phyloP scores from a whole-genome alignment of 2,329 filamentous ascomycete genomes.

The Rhynchosporium graminicola region DNA sequence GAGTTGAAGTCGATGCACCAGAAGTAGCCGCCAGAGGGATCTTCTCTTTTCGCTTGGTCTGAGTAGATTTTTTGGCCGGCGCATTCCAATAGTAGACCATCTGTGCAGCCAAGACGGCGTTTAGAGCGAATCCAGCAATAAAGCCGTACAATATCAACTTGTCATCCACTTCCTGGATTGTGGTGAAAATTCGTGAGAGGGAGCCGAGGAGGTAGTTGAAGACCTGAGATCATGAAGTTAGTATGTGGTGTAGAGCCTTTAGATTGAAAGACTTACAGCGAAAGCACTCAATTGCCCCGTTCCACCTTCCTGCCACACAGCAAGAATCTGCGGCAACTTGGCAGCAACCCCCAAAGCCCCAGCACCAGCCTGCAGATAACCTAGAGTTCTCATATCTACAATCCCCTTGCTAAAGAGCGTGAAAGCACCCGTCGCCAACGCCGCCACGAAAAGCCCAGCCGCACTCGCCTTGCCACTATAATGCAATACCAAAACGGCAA shows the following conservation, averaged over 20 bases:
- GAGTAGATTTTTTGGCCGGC: slow-evolving; percentile 51
- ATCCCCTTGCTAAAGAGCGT: slow-evolving; percentile 70
- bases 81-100: slow-evolving; percentile 97
- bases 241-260: not conserved
- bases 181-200: slow-evolving; percentile 94
- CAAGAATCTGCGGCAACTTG: slow-evolving; percentile 90
- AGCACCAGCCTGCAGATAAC: slow-evolving; percentile 79
- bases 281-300: slow-evolving; percentile 97
- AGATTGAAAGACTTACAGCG: slow-evolving; percentile 61
- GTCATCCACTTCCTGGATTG: slow-evolving; percentile 94
- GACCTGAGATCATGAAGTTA: slow-evolving; percentile 57
- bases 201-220: slow-evolving; percentile 97
- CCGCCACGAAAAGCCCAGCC: slow-evolving; percentile 78
- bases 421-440: slow-evolving; percentile 67
- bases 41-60: slow-evolving; percentile 46
- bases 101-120: slow-evolving; percentile 81
- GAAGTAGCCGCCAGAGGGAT: slow-evolving; percentile 23
- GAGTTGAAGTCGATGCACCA: slow-evolving; percentile 28
- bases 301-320: slow-evolving; percentile 80
- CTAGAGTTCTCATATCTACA: slow-evolving; percentile 51
- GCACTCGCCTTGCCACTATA: slow-evolving; percentile 69
- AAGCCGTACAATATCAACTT: slow-evolving; percentile 95
- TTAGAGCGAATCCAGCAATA: slow-evolving; percentile 86
- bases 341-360: slow-evolving; percentile 81
- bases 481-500: slow-evolving; percentile 81